Conservation (phyloP, 2,329 filamentous ascomycete species). For the Huntiella moniliformis region DNA sequence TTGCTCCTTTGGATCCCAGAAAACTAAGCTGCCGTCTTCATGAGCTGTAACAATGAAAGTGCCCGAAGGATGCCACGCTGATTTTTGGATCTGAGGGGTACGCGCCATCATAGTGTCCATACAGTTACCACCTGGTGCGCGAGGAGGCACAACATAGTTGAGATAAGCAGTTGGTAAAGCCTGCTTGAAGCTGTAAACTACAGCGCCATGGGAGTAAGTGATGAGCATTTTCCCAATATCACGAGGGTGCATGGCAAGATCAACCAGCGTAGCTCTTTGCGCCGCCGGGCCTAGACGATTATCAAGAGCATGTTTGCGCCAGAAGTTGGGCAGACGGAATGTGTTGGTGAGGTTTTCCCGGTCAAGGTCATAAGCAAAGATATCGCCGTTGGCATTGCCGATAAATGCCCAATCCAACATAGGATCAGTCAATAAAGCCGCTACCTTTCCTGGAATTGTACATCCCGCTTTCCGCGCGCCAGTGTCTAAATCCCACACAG, state of each 20-base stretch:
- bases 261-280: slow-evolving; percentile 38
- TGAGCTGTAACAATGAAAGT: slow-evolving; percentile 76
- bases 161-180: slow-evolving; percentile 62
- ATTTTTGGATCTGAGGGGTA: slow-evolving; percentile 59
- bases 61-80: slow-evolving; percentile 85
- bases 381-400: slow-evolving; percentile 63
- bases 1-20: slow-evolving; percentile 88
- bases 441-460: slow-evolving; percentile 58
- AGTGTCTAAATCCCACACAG: slow-evolving; percentile 61
- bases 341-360: slow-evolving; percentile 48
- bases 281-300: slow-evolving; percentile 25
- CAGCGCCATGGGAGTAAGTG: slow-evolving; percentile 75
- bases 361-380: slow-evolving; percentile 87
- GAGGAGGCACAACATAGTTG: slow-evolving; percentile 61
- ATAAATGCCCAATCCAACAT: slow-evolving; percentile 87
- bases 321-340: slow-evolving; percentile 75
- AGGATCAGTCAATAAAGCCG: slow-evolving; percentile 61
- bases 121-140: slow-evolving; percentile 66
- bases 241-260: slow-evolving; percentile 68
- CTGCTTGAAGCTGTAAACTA: slow-evolving; percentile 88
- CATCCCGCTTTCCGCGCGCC: slow-evolving; percentile 49
- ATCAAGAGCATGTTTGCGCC: slow-evolving; percentile 53
- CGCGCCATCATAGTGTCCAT: slow-evolving; percentile 35
- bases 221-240: slow-evolving; percentile 85
- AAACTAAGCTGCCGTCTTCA: slow-evolving; percentile 77